Conservation (phyloP, 2,329 filamentous ascomycete genomes). For the Teratosphaeria zuluensis region DNA sequence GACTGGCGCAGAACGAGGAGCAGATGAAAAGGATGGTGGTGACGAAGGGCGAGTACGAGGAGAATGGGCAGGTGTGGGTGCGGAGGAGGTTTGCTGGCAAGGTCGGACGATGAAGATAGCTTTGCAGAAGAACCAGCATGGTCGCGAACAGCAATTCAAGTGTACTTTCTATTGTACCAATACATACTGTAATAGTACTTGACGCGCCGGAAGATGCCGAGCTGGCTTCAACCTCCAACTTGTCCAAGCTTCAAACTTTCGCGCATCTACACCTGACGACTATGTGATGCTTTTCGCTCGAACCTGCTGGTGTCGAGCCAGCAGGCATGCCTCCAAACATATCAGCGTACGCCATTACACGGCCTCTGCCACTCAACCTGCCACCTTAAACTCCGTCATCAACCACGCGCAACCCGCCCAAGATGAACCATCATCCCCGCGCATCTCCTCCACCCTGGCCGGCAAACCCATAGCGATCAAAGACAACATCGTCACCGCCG, state of each 20-base stretch:
- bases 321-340: neutral
- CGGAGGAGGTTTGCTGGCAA: conserved; percentile 25
- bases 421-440: neutral
- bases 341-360: neutral
- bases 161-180: neutral
- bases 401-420: neutral
- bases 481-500: conserved; percentile 41
- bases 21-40: conserved; percentile 58
- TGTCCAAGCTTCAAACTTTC: neutral
- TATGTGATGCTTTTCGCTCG: neutral
- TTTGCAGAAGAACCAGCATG: neutral
- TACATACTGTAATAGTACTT: neutral
- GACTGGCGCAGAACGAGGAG: conserved; percentile 60
- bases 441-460: conserved; percentile 2
- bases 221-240: neutral
- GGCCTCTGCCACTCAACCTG: neutral
- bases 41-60: conserved; percentile 84
- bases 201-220: neutral
- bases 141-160: neutral
- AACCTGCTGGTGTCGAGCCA: neutral
- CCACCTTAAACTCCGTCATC: neutral
- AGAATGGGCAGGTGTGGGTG: conserved; percentile 52
- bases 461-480: conserved; percentile 38
- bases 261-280: neutral
- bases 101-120: conserved; percentile 12